These are phyloP conservation scores for Phaseolus coccineus DNA, from an alignment of 331 rosid species.

Conservation along the genomic window DNA sequence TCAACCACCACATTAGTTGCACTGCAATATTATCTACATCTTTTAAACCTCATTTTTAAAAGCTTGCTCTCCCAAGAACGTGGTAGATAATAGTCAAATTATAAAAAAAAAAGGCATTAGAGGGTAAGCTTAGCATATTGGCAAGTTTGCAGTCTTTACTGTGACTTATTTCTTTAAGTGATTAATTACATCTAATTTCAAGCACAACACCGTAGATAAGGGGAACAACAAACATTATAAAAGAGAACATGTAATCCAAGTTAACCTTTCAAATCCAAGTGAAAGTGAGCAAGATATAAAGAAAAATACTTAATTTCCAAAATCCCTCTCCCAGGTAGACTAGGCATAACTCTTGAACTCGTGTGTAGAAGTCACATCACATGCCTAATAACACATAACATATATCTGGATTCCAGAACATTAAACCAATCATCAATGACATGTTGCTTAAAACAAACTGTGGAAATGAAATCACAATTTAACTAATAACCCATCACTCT, in stretches of 20 bases:
- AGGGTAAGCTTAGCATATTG: conserved; percentile 22
- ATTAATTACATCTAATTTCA: conserved; percentile 19
- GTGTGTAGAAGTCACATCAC: conserved; percentile 1
- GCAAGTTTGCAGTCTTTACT: conserved; percentile 6
- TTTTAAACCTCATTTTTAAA: conserved; percentile 2
- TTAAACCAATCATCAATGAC: background rate
- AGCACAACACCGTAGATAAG: background rate
- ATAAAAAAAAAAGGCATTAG: background rate
- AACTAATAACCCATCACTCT: conserved; percentile 9
- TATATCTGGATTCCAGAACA: conserved; percentile 25
- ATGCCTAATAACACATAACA: conserved; percentile 17
- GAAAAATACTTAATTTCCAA: conserved; percentile 25
- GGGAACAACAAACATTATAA: background rate
- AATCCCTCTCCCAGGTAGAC: conserved; percentile 33
- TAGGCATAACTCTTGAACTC: background rate
- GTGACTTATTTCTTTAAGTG: background rate
- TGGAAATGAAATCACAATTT: background rate
- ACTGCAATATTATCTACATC: background rate
- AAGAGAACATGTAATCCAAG: conserved; percentile 8
- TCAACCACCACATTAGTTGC: conserved; percentile 14
- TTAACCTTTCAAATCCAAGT: conserved; percentile 27
- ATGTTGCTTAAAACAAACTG: background rate
- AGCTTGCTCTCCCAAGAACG: background rate
- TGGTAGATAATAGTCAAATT: conserved; percentile 23
- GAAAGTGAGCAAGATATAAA: background rate